These are phyloP conservation scores for Cadophora sp. DNA, from an alignment of 2,329 filamentous ascomycete genomes.

Conservation along the genomic window DNA sequence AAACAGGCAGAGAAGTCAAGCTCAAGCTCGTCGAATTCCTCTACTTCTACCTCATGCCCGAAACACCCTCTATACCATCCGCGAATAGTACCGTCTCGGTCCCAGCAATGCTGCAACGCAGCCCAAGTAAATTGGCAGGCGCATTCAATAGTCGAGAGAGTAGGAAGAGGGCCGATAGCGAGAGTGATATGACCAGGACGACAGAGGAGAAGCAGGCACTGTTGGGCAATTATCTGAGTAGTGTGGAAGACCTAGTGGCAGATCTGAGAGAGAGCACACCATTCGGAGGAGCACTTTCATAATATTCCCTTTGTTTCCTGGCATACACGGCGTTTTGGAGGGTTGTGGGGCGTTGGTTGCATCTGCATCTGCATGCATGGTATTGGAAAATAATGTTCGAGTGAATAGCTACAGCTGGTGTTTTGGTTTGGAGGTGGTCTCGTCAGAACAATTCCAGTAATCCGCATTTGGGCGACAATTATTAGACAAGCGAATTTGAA, in stretches of 20 bases:
- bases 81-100: constrained; percentile 54
- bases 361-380: constrained; percentile 23
- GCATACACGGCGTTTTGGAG: constrained; percentile 30
- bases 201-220: constrained; percentile 73
- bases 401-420: constrained; percentile 24
- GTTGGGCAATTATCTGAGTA: constrained; percentile 65
- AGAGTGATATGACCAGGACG: constrained; percentile 54
- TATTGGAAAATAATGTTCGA: constrained; percentile 30
- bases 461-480: constrained; percentile 9
- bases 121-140: constrained; percentile 70
- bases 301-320: constrained; percentile 31
- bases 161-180: constrained; percentile 44
- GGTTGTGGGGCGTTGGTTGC: constrained; percentile 29
- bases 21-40: constrained; percentile 96
- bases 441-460: constrained; percentile 24
- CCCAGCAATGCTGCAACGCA: constrained; percentile 65
- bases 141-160: constrained; percentile 55
- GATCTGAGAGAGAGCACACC: constrained; percentile 82
- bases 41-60: constrained; percentile 98
- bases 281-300: constrained; percentile 67
- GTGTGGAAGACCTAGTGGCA: constrained; percentile 68
- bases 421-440: neutral
- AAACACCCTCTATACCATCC: constrained; percentile 67
- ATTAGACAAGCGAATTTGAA: constrained; percentile 15
- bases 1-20: constrained; percentile 87